Evolutionary conservation across 768 basidiomycete genomes (phyloP), one percentile per base, ranked within the genome.

Genomic region (Cystobasidiopsis lactophilus): DNA sequence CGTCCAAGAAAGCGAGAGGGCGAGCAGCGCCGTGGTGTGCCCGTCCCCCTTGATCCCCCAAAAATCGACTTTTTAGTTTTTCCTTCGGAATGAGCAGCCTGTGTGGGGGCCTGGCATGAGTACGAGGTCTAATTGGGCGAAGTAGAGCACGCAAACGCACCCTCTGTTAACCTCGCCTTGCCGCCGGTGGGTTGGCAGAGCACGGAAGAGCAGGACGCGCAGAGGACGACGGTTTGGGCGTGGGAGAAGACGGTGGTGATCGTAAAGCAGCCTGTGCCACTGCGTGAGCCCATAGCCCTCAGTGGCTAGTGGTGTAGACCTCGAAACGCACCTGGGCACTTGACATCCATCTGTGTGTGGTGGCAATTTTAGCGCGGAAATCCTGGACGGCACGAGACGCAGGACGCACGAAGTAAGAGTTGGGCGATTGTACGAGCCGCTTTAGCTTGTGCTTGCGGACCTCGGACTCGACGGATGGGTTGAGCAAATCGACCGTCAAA

Each of bases 161-260:
- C 93, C 73, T 98, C 93, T 52, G 91, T 95, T 70, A 98, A 72
- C 66, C 88, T 79, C 60, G 89, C 89, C 74, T 80, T 91, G 72
- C 93, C 93, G 73, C 93, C 89, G 31, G 86, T 91, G 51, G 91
- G 91, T 69, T 95, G 91, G 77, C 89, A 95, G 61, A 98, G 75
- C 56, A 95, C 82, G 62, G 79, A 82, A 52, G 83, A 77, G 76
- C 93, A 98, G 46, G 83, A 79, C 52, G 76, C 76, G 69, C 93
- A 98, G 64, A 86, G 73, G 47, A 95, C 88, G 57, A 95, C 93
- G 57, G 86, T 91, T 71, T 95, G 88, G 37, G 91, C 89, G 70
- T 98, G 91, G 59, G 93, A 96, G 79, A 98, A 98, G 64, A 96
- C 89, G 60, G 86, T 89, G 63, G 86, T 88, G 69, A 86, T 85